A percentile compares a stretch with the other conserved stretches of the same genome.
These are phyloP conservation scores for Mycena capillaripes DNA, from an alignment of 768 basidiomycete genomes.

Conservation along the genomic window DNA sequence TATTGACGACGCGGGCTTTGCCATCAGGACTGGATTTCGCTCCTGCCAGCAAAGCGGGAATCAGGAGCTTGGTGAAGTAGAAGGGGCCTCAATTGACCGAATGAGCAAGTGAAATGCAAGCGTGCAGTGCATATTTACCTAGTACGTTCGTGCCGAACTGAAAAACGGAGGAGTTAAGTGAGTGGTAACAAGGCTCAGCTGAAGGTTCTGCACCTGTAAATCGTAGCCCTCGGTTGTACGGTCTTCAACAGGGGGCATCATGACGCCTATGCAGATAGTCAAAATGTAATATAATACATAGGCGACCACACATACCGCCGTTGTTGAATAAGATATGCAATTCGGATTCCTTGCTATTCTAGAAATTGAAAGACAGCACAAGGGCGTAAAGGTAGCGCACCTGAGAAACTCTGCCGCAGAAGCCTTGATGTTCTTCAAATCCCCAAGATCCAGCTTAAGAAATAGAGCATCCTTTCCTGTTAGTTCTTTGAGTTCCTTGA, in stretches of 20 bases:
- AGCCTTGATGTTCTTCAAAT: conserved; percentile 49
- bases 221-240: conserved; percentile 42
- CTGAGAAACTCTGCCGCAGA: conserved; percentile 52
- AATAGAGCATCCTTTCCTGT: conserved; percentile 54
- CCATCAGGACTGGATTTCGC: conserved; percentile 39
- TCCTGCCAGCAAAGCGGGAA: conserved; percentile 44
- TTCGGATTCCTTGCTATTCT: conserved; percentile 41
- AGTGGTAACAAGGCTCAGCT: not conserved
- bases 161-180: conserved; percentile 34
- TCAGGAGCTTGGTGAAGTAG: conserved; percentile 45
- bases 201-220: conserved; percentile 17
- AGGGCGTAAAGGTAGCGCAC: conserved; percentile 21
- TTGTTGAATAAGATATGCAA: conserved; percentile 49
- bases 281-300: not conserved
- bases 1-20: conserved; percentile 49
- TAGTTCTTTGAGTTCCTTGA: conserved; percentile 49
- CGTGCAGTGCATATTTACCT: conserved; percentile 1
- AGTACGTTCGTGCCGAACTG: conserved; percentile 43
- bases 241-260: conserved; percentile 45
- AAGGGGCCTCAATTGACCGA: conserved; percentile 39
- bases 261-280: conserved; percentile 41
- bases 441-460: conserved; percentile 54
- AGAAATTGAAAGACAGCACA: not conserved
- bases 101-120: not conserved
- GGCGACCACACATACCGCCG: conserved; percentile 37